These are phyloP conservation scores for Glebionis coronaria DNA, from an alignment of 129 eudicot species.

Conservation along the genomic window DNA sequence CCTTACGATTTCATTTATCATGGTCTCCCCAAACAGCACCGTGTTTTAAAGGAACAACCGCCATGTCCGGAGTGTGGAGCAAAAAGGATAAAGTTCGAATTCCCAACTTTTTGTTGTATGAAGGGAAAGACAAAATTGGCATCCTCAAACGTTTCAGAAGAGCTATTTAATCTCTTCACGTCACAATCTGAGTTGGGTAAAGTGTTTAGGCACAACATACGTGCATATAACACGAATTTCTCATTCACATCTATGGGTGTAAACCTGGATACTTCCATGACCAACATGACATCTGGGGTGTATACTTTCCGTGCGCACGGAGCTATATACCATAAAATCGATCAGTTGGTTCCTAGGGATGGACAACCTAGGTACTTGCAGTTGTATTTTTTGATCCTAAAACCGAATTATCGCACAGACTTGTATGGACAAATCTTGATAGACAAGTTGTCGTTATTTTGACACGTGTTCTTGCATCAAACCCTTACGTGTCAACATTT, in stretches of 20 bases:
- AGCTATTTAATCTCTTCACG: not conserved
- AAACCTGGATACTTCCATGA: too few species aligned
- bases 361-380: not conserved
- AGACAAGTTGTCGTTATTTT: too few species aligned
- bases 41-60: not conserved
- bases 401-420: not conserved
- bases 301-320: slow-evolving; percentile 5
- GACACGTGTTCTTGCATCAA: too few species aligned
- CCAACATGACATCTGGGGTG: slow-evolving; percentile 2
- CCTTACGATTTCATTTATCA: not conserved
- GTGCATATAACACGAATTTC: not conserved
- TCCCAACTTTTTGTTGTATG: slow-evolving; percentile 5
- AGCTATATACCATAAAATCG: not conserved
- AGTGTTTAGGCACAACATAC: not conserved
- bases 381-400: not conserved
- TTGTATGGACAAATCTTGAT: too few species aligned
- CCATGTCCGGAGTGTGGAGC: not conserved
- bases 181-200: not conserved
- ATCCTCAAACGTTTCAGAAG: not conserved
- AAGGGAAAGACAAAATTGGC: slow-evolving; percentile 7
- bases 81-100: not conserved
- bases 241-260: slow-evolving; percentile 1
- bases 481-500: too few species aligned
- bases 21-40: not conserved
- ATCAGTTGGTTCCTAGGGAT: not conserved